phyloP scores from a whole-genome alignment of 345 rosid genomes.

The Sisymbrium irio region DNA sequence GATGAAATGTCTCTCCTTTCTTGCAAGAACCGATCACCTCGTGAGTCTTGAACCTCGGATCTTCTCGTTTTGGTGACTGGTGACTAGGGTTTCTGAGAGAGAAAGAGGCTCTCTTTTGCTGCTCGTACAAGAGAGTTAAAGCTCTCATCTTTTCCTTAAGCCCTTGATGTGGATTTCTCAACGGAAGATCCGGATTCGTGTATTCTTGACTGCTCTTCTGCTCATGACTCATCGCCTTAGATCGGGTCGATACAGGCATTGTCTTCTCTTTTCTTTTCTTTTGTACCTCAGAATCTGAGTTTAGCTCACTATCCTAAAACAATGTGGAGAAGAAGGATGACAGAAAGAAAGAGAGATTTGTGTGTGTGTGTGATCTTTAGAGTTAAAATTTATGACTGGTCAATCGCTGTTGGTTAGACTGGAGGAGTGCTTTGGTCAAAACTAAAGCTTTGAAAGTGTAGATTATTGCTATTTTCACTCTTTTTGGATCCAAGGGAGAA shows the following conservation, averaged over 20 bases:
- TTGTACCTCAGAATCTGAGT: neutral
- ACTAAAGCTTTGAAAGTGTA: conserved; percentile 37
- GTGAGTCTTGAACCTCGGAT: conserved; percentile 46
- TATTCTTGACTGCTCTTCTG: conserved; percentile 42
- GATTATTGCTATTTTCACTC: conserved; percentile 26
- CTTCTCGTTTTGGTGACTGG: conserved; percentile 48
- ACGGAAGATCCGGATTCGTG: conserved; percentile 32
- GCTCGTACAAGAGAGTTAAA: conserved; percentile 81
- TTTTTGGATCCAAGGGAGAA: conserved; percentile 26
- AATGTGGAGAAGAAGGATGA: neutral
- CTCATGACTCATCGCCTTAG: conserved; percentile 45
- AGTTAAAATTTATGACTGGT: conserved; percentile 15
- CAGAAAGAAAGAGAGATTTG: conserved; percentile 13
- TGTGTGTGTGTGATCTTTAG: neutral
- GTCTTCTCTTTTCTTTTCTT: neutral
- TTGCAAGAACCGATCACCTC: conserved; percentile 50
- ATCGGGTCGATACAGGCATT: conserved; percentile 87
- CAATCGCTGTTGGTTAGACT: conserved; percentile 34
- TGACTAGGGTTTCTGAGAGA: conserved; percentile 45
- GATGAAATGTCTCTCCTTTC: conserved; percentile 31
- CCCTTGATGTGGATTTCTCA: conserved; percentile 87
- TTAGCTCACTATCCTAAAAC: conserved; percentile 49
- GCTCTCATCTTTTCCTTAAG: conserved; percentile 90
- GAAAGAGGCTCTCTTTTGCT: conserved; percentile 76
- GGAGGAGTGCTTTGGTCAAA: conserved; percentile 35